Base-by-base conservation (phyloP, 2,329 filamentous ascomycete genomes). In the Sclerotinia minor region DNA sequence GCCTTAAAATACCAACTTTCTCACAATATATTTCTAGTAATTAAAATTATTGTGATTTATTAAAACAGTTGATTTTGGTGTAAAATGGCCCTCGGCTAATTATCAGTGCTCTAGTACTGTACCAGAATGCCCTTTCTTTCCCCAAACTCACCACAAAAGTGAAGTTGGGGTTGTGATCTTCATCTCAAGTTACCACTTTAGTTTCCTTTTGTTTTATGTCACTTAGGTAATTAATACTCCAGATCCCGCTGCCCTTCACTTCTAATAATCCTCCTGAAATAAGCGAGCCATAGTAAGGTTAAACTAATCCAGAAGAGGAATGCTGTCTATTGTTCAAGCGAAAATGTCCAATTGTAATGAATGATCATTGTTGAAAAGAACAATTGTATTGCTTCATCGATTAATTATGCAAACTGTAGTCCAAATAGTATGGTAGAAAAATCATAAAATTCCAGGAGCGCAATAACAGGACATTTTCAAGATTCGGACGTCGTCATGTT, bases 181-280 rank as follows among this genome's bases (percentile, higher is more conserved):
- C 13, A 17, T 17, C 11, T 35, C 38, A 38, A 38, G 13, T 9
- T 9, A 35, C 5, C 5, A 35, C 32, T 35, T 38, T 38, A 38
- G 38, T 13, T 29, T 47, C 19, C 19, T 1, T 60, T n/a, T 15
- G 17, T 5, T 1, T 21, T 6, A 21, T 4, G 4, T 17, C 44
- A 47, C 19, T 49, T 24, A n/a, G n/a, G n/a, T n/a, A 19, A 26
- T 38, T 24, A 26, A 21, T 38, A 2, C 21, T n/a, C 21, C 29
- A 38, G 17, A 3, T 21, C 2, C 13, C 13, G 8, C 15, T 17
- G 21, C 45, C 24, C 2, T 38, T 50, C 59, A 61, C 29, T 61
- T 21, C 45, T 15, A 35, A 38, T 21, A 61, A 21, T n/a, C 44
- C 59, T 61, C 59, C 45, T 61, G 44, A 61, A 50, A 38, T 61